Evolutionary conservation across 768 basidiomycete species (phyloP), one percentile per base, ranked within the genome.

Genomic region (Botryobasidium botryosum): DNA sequence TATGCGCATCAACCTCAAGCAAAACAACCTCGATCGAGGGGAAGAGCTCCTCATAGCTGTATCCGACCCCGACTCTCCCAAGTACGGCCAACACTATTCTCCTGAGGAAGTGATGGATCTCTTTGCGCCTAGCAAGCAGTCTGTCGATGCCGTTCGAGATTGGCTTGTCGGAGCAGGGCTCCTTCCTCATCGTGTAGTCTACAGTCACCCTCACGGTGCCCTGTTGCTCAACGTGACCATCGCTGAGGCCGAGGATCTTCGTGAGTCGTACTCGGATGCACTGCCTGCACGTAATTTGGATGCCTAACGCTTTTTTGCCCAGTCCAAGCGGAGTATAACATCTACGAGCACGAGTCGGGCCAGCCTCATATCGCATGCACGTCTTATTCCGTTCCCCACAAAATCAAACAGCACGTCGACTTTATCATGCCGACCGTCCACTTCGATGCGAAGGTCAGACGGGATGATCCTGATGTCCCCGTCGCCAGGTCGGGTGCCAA

Each of bases 71-170:
- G 39, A 50, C n/a, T 63, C 62, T 7, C 56, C 61, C 1, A 50
- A 51, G 3, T 67, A 61, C 38, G 60, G 61, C 6, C 45, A 59
- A 17, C 63, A 65, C 53, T 65, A 61, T 63, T 53, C 58, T 5
- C 54, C 60, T 0, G 52, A 50, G 10, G 41, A 55, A 20, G 52
- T 67, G 20, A 55, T 54, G 43, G 29, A 28, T 40, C 33, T 32
- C 32, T 46, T 46, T 25, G 44, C 44, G 12, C 44, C 44, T 5
- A 15, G 35, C 24, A 39, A 40, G 26, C 35, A 56, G 52, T 17
- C 61, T 56, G 17, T 32, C 31, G 10, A 24, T 23, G 12, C 25
- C n/a, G 43, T 39, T 17, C 26, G 45, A 21, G 28, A 43, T 20
- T 36, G 48, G 24, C 42, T 51, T 6, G 53, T 58, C 56, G 27